These are phyloP conservation scores for Dittrichia graveolens DNA, from an alignment of 129 eudicot species.

Conservation along the genomic window DNA sequence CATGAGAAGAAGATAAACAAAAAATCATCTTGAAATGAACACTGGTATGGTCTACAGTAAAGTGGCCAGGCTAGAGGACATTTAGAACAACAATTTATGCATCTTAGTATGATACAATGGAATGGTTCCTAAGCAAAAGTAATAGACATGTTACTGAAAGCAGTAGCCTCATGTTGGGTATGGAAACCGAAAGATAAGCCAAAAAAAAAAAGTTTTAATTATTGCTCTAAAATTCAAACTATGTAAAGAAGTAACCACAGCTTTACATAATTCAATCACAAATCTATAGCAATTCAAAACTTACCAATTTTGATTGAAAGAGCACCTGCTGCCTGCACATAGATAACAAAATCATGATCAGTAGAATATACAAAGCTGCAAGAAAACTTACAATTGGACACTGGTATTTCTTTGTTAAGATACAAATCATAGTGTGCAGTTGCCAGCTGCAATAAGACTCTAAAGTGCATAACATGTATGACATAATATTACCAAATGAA, in stretches of 20 bases:
- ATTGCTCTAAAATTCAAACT: too few relatives aligned
- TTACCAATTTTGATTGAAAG: constrained; percentile 82
- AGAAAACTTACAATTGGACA: not conserved
- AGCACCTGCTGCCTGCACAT: constrained; percentile 97
- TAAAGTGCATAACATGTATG: constrained; percentile 1
- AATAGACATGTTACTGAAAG: not conserved
- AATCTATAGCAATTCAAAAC: constrained; percentile 30
- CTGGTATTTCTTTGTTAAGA: not conserved
- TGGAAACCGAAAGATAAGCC: too few relatives aligned
- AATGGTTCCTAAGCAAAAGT: not conserved
- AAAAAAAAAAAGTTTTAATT: too few relatives aligned
- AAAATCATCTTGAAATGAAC: too few relatives aligned
- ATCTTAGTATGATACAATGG: not conserved
- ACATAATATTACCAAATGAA: not conserved
- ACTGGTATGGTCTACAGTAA: too few relatives aligned
- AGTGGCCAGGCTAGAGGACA: too few relatives aligned
- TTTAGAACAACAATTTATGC: too few relatives aligned
- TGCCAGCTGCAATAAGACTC: not conserved
- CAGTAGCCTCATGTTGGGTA: too few relatives aligned
- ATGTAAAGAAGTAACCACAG: not conserved
- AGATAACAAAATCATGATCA: constrained; percentile 22
- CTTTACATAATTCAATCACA: constrained; percentile 18
- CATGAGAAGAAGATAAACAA: not conserved
- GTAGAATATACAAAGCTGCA: not conserved
- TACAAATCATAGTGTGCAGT: not conserved